These are phyloP conservation scores for Acanthamoeba sp. DNA, from an alignment of 208 protist genomes.

Conservation along the genomic window DNA sequence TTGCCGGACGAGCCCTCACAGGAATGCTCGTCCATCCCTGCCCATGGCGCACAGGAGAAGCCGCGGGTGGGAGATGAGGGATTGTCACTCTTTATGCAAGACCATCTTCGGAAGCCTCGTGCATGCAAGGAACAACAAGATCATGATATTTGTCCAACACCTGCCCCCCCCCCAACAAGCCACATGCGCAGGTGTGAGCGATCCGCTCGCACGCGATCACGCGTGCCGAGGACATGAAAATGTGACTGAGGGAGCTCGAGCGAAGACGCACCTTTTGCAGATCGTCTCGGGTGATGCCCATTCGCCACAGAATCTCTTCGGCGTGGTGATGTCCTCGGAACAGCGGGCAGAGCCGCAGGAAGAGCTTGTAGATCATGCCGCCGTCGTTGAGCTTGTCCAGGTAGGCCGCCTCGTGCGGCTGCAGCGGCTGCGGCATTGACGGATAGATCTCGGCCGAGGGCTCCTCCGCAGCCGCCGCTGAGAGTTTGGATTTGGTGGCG, in stretches of 20 bases:
- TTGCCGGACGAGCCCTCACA: too few relatives aligned
- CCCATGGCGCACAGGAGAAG: too few relatives aligned
- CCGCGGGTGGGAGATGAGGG: too few relatives aligned
- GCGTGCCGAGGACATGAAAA: too few relatives aligned
- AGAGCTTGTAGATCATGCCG: slow-evolving; percentile 13
- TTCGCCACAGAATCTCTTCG: slow-evolving; percentile 55
- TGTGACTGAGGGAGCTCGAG: neutral
- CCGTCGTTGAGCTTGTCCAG: slow-evolving; percentile 43
- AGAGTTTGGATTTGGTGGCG: neutral
- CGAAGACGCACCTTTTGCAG: neutral
- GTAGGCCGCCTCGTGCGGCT: slow-evolving; percentile 8
- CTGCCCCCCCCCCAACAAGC: neutral
- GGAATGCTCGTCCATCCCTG: too few relatives aligned
- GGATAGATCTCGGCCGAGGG: neutral
- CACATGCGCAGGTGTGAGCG: too few relatives aligned
- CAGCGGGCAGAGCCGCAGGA: slow-evolving; percentile 49
- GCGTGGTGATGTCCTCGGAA: slow-evolving; percentile 43
- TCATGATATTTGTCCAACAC: slow-evolving; percentile 62
- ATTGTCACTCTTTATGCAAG: neutral
- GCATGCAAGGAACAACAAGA: slow-evolving; percentile 28
- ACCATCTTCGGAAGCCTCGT: slow-evolving; percentile 41
- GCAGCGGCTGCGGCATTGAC: neutral
- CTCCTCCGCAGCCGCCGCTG: neutral
- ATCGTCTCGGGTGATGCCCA: slow-evolving; percentile 56
- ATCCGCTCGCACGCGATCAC: too few relatives aligned